These are phyloP conservation scores for Nothophoma quercina DNA, from an alignment of 2,329 filamentous ascomycete species.

Conservation along the genomic window DNA sequence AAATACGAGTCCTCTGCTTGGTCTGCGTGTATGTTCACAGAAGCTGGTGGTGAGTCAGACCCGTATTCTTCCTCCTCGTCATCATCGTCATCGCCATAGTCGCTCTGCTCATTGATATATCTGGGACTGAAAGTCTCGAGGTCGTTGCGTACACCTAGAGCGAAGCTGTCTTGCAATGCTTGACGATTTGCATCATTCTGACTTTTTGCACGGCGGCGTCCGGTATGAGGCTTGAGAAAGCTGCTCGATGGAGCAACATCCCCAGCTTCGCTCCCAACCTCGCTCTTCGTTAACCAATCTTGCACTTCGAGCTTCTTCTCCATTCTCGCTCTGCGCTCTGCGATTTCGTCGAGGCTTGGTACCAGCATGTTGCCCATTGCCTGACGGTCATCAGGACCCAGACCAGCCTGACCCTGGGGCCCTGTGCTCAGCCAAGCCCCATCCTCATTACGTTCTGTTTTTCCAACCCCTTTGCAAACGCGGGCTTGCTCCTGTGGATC, in stretches of 20 bases:
- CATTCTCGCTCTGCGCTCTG: conserved; percentile 54
- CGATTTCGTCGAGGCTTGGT: conserved; percentile 60
- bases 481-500: conserved; percentile 30
- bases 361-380: conserved; percentile 52
- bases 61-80: conserved; percentile 38
- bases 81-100: conserved; percentile 47
- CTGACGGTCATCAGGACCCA: conserved; percentile 57
- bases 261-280: conserved; percentile 57
- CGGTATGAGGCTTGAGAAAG: conserved; percentile 37
- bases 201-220: conserved; percentile 58
- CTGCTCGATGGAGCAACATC: conserved; percentile 44
- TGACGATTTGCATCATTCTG: conserved; percentile 49
- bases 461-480: conserved; percentile 41
- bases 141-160: conserved; percentile 42
- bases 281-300: conserved; percentile 59
- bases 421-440: conserved; percentile 56
- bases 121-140: conserved; percentile 49
- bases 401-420: conserved; percentile 53
- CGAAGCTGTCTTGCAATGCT: conserved; percentile 31
- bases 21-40: conserved; percentile 37
- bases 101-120: conserved; percentile 50
- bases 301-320: conserved; percentile 63
- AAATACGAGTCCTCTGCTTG: conserved; percentile 43
- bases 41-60: conserved; percentile 42
- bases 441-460: conserved; percentile 51